Evolutionary conservation across 176 grass and related monocot genomes (phyloP).

Genomic region (Aegilops sharonensis): DNA sequence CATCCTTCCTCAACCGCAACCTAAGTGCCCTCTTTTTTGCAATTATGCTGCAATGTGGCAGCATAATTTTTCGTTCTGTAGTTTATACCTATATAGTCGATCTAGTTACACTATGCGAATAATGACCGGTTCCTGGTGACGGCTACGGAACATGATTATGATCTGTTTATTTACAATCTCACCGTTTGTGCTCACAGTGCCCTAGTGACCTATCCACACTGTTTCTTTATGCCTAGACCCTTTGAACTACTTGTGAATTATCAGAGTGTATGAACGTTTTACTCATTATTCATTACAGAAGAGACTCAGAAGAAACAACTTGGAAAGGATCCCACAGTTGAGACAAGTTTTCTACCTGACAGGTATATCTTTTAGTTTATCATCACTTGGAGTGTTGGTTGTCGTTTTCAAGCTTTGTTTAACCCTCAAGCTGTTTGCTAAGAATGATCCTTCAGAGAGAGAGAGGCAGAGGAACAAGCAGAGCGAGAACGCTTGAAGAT

Average conservation of each 20-base stretch:
- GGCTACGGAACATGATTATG: not conserved
- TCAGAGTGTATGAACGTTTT: not conserved
- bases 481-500: constrained; percentile 77
- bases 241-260: constrained; percentile 26
- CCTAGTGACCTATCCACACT: not conserved
- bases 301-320: constrained; percentile 62
- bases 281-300: constrained; percentile 43
- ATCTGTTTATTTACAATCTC: not conserved
- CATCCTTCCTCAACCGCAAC: no score
- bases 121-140: not conserved
- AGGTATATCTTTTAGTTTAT: constrained; percentile 64
- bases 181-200: not conserved
- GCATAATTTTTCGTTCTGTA: no score
- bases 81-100: no score
- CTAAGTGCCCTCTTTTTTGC: no score
- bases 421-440: constrained; percentile 65
- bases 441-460: constrained; percentile 96
- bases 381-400: constrained; percentile 22
- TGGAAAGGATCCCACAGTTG: constrained; percentile 92
- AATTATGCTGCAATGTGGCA: no score
- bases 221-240: not conserved
- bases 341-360: constrained; percentile 96
- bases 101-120: no score
- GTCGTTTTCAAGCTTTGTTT: constrained; percentile 42
- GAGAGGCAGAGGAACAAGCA: constrained; percentile 96